phyloP scores from a whole-genome alignment of 805 yeast species.

The Saturnispora besseyi region DNA sequence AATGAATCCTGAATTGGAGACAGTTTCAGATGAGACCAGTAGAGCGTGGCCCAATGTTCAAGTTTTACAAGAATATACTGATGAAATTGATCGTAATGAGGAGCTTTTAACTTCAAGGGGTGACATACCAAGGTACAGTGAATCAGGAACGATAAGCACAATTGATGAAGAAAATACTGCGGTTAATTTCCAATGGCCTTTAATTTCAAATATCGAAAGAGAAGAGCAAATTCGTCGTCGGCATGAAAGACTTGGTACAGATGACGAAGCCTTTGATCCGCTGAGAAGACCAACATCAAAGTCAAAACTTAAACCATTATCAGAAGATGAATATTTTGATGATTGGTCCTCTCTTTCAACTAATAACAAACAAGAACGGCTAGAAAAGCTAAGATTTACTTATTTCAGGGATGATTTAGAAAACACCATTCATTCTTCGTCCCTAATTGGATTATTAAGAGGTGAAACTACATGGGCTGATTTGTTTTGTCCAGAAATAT shows the following conservation, averaged over 20 bases:
- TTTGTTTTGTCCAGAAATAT: slow-evolving; percentile 44
- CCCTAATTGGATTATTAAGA: slow-evolving; percentile 70
- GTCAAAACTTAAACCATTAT: slow-evolving; percentile 1
- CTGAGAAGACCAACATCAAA: background rate
- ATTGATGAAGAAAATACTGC: slow-evolving; percentile 9
- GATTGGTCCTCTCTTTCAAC: slow-evolving; percentile 10
- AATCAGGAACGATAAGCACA: background rate
- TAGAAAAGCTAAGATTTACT: slow-evolving; percentile 67
- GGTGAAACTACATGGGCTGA: slow-evolving; percentile 45
- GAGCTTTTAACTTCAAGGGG: slow-evolving; percentile 15
- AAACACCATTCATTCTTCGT: slow-evolving; percentile 84
- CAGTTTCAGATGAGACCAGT: slow-evolving; percentile 16
- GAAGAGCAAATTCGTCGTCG: slow-evolving; percentile 5
- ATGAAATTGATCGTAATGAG: slow-evolving; percentile 41
- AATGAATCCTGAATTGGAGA: slow-evolving; percentile 41
- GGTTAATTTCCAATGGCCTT: slow-evolving; percentile 34
- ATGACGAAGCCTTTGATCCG: background rate
- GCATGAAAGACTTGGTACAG: background rate
- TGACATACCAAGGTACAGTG: slow-evolving; percentile 6
- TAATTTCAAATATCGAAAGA: slow-evolving; percentile 25
- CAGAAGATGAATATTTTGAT: slow-evolving; percentile 8
- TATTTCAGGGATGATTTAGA: slow-evolving; percentile 86
- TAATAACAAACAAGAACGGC: slow-evolving; percentile 14
- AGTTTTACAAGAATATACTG: slow-evolving; percentile 70
- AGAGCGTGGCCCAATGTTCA: slow-evolving; percentile 77